Percentiles rank a stretch among this genome's conserved stretches.
Conservation (phyloP, 345 rosid genomes). For the Populus ilicifolia region DNA sequence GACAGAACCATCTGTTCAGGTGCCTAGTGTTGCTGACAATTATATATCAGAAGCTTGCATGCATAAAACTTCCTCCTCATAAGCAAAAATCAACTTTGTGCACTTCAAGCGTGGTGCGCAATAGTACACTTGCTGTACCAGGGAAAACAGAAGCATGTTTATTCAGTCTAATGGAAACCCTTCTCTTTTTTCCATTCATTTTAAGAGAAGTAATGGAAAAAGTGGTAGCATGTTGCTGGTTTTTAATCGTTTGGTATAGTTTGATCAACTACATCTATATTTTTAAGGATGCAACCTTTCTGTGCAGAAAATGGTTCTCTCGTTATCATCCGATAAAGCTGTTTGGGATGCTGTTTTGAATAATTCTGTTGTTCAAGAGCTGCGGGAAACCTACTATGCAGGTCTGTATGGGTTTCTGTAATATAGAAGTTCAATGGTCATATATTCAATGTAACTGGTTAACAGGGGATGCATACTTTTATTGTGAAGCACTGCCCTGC, state of each 20-base stretch:
- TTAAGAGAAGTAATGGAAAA: not conserved
- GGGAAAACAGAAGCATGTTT: not conserved
- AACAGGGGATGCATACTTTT: not conserved
- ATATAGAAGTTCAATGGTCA: not conserved
- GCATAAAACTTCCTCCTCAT: not conserved
- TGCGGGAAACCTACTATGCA: conserved; percentile 49
- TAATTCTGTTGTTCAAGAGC: conserved; percentile 70
- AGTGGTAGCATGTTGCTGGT: not conserved
- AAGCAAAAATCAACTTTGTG: not conserved
- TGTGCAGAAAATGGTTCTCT: conserved; percentile 72
- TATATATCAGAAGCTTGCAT: not conserved
- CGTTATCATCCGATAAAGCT: conserved; percentile 72
- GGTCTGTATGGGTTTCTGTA: conserved; percentile 33
- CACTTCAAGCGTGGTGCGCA: not conserved
- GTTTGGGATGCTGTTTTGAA: conserved; percentile 90
- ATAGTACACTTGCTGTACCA: not conserved
- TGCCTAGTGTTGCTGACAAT: conserved; percentile 15
- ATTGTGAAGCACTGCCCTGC: not conserved
- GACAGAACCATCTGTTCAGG: conserved; percentile 85
- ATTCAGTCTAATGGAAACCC: not conserved
- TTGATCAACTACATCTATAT: not conserved
- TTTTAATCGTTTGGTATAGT: not conserved
- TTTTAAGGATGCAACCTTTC: not conserved
- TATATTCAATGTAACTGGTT: not conserved
- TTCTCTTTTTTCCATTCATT: not conserved